A percentile compares a stretch with the other conserved stretches of the same genome.
Conservation (phyloP, 2,329 filamentous ascomycete genomes). For the Herpotrichia juniperi region DNA sequence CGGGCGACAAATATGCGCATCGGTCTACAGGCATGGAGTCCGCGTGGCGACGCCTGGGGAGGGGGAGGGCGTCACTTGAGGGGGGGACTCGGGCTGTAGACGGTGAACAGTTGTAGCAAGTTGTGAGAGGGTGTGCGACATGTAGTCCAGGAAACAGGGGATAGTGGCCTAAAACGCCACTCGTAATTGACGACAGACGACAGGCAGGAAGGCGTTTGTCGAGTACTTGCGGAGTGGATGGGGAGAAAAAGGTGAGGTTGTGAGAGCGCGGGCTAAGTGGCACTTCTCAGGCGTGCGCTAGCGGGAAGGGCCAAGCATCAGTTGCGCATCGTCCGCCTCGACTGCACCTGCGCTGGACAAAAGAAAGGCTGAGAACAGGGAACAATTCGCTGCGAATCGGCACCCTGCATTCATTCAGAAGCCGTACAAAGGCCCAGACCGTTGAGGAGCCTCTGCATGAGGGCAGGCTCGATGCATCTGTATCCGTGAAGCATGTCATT, state of each 20-base stretch:
- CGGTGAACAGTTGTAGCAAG: background rate
- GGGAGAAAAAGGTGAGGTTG: background rate
- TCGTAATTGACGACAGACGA: background rate
- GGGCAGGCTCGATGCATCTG: too few species aligned
- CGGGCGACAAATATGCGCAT: constrained; percentile 7
- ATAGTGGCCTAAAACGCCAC: background rate
- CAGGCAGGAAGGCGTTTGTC: background rate
- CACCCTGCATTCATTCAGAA: too few species aligned
- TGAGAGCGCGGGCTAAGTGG: background rate
- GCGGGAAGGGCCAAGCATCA: background rate
- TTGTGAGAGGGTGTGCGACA: background rate
- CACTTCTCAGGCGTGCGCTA: background rate
- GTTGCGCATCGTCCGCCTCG: too few species aligned
- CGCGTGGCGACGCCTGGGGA: constrained; percentile 7
- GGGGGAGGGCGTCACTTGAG: background rate
- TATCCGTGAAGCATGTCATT: background rate
- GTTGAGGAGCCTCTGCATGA: too few species aligned
- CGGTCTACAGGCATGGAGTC: constrained; percentile 10
- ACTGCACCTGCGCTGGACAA: too few species aligned
- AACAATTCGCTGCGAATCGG: too few species aligned
- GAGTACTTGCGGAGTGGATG: background rate
- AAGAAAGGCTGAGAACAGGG: too few species aligned
- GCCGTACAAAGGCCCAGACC: too few species aligned
- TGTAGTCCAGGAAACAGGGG: background rate
- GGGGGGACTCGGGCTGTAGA: background rate